Base-by-base conservation (phyloP, 805 yeast species). In the Candida rishiriensis region DNA sequence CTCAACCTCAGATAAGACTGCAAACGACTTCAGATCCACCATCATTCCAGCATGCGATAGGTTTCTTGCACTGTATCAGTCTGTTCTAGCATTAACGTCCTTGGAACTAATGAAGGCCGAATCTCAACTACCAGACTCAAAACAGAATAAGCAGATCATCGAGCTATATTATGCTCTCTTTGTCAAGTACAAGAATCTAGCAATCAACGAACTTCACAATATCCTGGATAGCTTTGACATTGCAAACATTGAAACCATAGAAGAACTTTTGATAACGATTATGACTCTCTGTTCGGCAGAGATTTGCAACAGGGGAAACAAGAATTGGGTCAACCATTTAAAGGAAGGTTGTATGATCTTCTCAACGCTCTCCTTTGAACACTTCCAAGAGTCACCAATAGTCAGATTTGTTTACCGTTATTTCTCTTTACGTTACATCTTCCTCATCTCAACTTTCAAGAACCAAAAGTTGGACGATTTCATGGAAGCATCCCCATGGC, bases 211-310 rank as follows among this genome's bases (percentile, higher is more conserved):
- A 26, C 45, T 60, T 31, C 61, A 61, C 42, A 43, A 53, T 38
- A 43, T 57, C n/a, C 34, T 60, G 13, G 63, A 60, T 38, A 46
- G 44, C 26, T 55, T 45, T 38, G 48, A 44, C 37, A 46, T 38
- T 29, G 43, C 42, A 15, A 38, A 14, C 29, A 45, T 44, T 36
- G 56, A 53, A 31, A 46, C 36, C 29, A 39, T 58, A 14, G 56
- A 56, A 31, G 63, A 57, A 28, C 41, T 60, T 14, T 45, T 57
- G 8, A 46, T 55, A 26, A 54, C 62, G 26, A 48, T 60, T 1
- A 38, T 60, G 28, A 49, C 54, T 41, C 30, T 61, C 5, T 56
- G 63, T 34, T 54, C 63, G 4, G 48, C 56, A 16, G 65, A 61
- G 34, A 57, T 61, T n/a, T 52, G 57, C 5, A 56, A 60, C 36